Percentiles rank a stretch among this genome's conserved stretches.
These are phyloP conservation scores for Fusarium globosum DNA, from an alignment of 2,329 filamentous ascomycete genomes.

Conservation along the genomic window DNA sequence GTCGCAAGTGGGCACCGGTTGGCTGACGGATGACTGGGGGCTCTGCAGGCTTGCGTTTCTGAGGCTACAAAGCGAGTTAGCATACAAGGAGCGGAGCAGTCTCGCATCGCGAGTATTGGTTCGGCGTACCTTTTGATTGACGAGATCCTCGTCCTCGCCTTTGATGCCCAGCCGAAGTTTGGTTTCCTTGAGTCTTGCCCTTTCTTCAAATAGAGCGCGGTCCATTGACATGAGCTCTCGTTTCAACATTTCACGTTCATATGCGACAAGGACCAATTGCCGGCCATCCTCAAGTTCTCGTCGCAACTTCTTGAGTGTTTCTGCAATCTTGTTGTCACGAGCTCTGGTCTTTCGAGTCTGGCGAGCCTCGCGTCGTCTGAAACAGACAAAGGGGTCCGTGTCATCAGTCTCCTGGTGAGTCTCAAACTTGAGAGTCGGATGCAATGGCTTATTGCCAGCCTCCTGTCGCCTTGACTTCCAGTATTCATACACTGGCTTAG, in stretches of 20 bases:
- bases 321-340: conserved; percentile 91
- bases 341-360: conserved; percentile 95
- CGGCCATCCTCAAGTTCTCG: conserved; percentile 91
- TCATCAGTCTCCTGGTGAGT: conserved; percentile 95
- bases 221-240: conserved; percentile 81
- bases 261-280: conserved; percentile 80
- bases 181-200: conserved; percentile 83
- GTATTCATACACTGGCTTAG: conserved; percentile 87
- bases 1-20: conserved; percentile 72
- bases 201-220: conserved; percentile 83
- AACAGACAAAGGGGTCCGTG: conserved; percentile 96
- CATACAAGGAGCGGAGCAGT: conserved; percentile 38
- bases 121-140: conserved; percentile 86
- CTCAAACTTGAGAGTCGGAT: conserved; percentile 89
- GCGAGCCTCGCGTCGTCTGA: conserved; percentile 92
- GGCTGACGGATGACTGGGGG: conserved; percentile 70
- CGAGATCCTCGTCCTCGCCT: conserved; percentile 90
- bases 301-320: conserved; percentile 92
- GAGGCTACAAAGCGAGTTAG: conserved; percentile 65
- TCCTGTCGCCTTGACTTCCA: conserved; percentile 81
- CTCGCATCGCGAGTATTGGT: conserved; percentile 43
- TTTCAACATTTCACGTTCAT: conserved; percentile 82
- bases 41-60: conserved; percentile 75
- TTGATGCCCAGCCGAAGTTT: conserved; percentile 92
- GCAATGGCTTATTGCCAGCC: conserved; percentile 76